Evolutionary conservation across 148 eudicot genomes (phyloP).

Genomic region (Amaranthus cruentus): DNA sequence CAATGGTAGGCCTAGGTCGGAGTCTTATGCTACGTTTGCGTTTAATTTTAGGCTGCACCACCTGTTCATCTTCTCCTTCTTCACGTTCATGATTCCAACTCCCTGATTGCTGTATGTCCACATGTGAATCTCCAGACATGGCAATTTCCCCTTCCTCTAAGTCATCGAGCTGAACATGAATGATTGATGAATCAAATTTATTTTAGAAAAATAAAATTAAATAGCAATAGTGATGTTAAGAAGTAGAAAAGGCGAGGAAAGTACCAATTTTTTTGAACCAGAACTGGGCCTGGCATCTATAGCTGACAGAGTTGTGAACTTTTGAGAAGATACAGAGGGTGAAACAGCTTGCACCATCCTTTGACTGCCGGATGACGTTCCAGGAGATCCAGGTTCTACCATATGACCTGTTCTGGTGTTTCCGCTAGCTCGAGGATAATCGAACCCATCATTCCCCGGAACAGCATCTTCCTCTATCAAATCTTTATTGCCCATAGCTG

Average conservation of each 20-base stretch:
- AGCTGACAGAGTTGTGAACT: slow-evolving; percentile 90
- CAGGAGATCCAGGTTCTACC: slow-evolving; percentile 75
- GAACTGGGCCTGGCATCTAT: slow-evolving; percentile 83
- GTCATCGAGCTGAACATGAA: slow-evolving; percentile 54
- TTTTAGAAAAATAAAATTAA: not conserved
- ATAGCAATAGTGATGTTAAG: not conserved
- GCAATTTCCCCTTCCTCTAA: slow-evolving; percentile 94
- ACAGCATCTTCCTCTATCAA: slow-evolving; percentile 60
- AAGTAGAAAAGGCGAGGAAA: not conserved
- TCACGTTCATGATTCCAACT: slow-evolving; percentile 94
- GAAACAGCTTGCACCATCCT: slow-evolving; percentile 47
- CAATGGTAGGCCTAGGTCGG: slow-evolving; percentile 54
- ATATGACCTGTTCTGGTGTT: slow-evolving; percentile 34
- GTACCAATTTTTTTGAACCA: slow-evolving; percentile 63
- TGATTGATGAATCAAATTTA: not conserved
- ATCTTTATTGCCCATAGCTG: slow-evolving; percentile 40
- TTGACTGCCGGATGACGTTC: slow-evolving; percentile 67
- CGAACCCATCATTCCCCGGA: slow-evolving; percentile 46
- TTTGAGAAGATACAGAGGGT: slow-evolving; percentile 79
- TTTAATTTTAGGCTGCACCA: slow-evolving; percentile 86
- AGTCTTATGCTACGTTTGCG: slow-evolving; percentile 80
- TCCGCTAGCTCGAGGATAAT: slow-evolving; percentile 41
- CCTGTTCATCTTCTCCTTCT: slow-evolving; percentile 94
- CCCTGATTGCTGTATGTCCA: slow-evolving; percentile 89
- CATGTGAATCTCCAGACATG: slow-evolving; percentile 75